A percentile compares a stretch with the other conserved stretches of the same genome.
Evolutionary conservation across 208 protist genomes (phyloP).

Genomic region (Sergeia podlipaevii): DNA sequence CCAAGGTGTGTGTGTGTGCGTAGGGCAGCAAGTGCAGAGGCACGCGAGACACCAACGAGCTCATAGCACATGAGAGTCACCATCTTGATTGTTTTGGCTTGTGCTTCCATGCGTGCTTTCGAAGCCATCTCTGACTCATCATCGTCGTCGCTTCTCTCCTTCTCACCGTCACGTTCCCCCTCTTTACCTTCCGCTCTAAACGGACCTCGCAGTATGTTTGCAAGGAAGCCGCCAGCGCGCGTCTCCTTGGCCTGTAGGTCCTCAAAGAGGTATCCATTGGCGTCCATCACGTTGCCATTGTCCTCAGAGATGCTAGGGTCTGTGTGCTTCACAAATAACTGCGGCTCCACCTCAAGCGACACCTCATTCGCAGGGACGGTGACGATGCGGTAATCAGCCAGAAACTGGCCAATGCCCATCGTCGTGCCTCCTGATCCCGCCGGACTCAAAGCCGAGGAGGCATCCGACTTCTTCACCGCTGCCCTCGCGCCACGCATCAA

Average conservation of each 20-base stretch:
- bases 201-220: too few relatives aligned
- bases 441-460: too few relatives aligned
- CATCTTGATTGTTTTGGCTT: slow-evolving; percentile 6
- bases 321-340: slow-evolving; percentile 70
- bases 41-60: slow-evolving; percentile 8
- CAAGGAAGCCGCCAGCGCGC: too few relatives aligned
- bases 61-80: slow-evolving; percentile 4
- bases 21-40: slow-evolving; percentile 25
- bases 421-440: too few relatives aligned
- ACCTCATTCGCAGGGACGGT: slow-evolving; percentile 33
- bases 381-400: slow-evolving; percentile 27
- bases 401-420: too few relatives aligned
- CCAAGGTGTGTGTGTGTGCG: slow-evolving; percentile 13
- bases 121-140: slow-evolving; percentile 13
- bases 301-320: too few relatives aligned
- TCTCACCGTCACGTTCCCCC: slow-evolving; percentile 6
- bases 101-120: slow-evolving; percentile 1
- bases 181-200: slow-evolving; percentile 4
- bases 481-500: too few relatives aligned
- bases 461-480: too few relatives aligned
- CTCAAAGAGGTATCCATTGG: too few relatives aligned
- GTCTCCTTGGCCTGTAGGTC: too few relatives aligned
- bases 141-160: slow-evolving; percentile 2
- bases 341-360: slow-evolving; percentile 74
- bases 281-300: background rate